phyloP scores from a whole-genome alignment of 2,329 filamentous ascomycete genomes.

The Fusarium sp. region DNA sequence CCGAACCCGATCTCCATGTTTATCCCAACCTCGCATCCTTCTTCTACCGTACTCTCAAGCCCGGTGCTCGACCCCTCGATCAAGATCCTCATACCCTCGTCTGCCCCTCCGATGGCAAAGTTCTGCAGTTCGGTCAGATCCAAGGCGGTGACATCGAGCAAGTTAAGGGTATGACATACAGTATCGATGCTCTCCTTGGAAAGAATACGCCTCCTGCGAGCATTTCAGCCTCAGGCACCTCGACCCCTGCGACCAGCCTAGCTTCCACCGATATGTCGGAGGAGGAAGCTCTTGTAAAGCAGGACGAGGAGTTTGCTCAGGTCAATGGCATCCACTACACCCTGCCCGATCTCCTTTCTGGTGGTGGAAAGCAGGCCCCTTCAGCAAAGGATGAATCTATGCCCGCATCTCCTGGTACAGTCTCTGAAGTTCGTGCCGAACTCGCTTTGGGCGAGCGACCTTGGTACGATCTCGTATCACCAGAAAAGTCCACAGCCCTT shows the following conservation, averaged over 20 bases:
- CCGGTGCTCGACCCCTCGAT: conserved; percentile 86
- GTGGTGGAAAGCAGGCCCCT: conserved; percentile 61
- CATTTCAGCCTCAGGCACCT: conserved; percentile 58
- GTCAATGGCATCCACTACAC: conserved; percentile 98
- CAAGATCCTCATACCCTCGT: conserved; percentile 82
- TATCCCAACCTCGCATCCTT: conserved; percentile 96
- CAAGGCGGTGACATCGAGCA: conserved; percentile 96
- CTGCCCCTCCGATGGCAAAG: conserved; percentile 88
- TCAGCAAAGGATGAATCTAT: conserved; percentile 79
- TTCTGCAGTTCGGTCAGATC: conserved; percentile 92
- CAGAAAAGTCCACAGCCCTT: conserved; percentile 74
- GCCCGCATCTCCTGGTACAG: conserved; percentile 69
- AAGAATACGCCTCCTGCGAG: conserved; percentile 67
- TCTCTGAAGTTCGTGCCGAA: conserved; percentile 85
- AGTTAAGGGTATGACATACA: conserved; percentile 99
- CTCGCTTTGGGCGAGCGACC: conserved; percentile 77
- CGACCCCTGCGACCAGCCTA: conserved; percentile 40
- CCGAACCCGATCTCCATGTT: conserved; percentile 85
- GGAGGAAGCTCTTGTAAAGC: conserved; percentile 75
- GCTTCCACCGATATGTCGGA: conserved; percentile 51
- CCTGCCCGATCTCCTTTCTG: conserved; percentile 86
- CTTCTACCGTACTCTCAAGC: conserved; percentile 95
- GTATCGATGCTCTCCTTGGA: conserved; percentile 89
- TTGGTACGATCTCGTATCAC: conserved; percentile 76
- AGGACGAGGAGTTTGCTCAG: conserved; percentile 91